phyloP scores from a whole-genome alignment of 345 rosid genomes.

The Gynandropsis gynandra region DNA sequence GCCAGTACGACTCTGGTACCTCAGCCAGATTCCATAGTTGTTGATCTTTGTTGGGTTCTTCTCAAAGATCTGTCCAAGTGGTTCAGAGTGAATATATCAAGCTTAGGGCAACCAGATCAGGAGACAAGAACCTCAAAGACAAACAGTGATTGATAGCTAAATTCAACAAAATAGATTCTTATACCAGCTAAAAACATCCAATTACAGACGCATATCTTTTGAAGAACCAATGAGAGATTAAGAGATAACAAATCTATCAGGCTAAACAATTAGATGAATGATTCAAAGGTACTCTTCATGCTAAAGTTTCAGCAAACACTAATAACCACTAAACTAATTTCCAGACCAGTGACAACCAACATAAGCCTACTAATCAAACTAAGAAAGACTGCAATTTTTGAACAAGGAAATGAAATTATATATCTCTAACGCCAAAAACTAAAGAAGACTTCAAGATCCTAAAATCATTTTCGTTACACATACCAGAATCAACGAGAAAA shows the following conservation, averaged over 20 bases:
- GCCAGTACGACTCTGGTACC: slow-evolving; percentile 56
- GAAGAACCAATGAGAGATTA: neutral
- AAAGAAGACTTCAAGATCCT: neutral
- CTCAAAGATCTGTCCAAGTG: slow-evolving; percentile 41
- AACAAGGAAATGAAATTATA: neutral
- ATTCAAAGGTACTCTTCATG: no score
- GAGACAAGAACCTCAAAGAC: neutral
- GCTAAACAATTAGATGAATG: neutral
- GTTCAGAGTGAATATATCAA: no score
- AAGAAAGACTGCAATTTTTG: no score
- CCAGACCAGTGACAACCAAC: neutral
- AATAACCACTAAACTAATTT: no score
- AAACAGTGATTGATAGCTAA: no score
- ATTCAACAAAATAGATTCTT: no score
- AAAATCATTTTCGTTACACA: neutral
- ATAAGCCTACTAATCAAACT: no score
- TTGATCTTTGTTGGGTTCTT: slow-evolving; percentile 55
- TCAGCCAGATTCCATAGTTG: slow-evolving; percentile 59
- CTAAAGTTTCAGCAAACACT: no score
- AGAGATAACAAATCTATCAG: neutral
- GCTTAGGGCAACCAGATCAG: neutral
- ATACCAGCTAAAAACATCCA: no score
- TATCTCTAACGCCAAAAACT: neutral
- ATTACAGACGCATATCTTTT: no score
- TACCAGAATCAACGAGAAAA: neutral